phyloP scores from a whole-genome alignment of 345 rosid genomes.

The Hypericum androsaemum region DNA sequence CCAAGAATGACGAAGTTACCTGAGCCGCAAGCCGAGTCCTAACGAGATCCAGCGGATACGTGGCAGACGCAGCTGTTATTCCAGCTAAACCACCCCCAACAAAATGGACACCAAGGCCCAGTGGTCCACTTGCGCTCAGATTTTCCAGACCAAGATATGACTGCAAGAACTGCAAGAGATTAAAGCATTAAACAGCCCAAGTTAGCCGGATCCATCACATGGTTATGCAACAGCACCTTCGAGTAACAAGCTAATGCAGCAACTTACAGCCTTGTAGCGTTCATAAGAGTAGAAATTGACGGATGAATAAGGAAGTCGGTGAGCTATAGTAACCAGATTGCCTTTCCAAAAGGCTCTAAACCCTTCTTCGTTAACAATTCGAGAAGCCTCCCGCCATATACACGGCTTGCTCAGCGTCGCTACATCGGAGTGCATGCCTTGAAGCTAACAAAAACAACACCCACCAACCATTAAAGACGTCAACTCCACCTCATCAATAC shows the following conservation, averaged over 20 bases:
- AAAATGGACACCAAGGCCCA: conserved; percentile 47
- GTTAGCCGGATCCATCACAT: background rate
- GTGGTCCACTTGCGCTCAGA: conserved; percentile 25
- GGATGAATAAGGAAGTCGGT: conserved; percentile 83
- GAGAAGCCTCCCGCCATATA: conserved; percentile 79
- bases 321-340: conserved; percentile 78
- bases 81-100: conserved; percentile 92
- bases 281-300: conserved; percentile 80
- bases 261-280: conserved; percentile 54
- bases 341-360: conserved; percentile 97
- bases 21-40: conserved; percentile 98
- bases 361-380: conserved; percentile 76
- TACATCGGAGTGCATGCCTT: conserved; percentile 90
- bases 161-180: conserved; percentile 45
- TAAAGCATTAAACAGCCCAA: conserved; percentile 8
- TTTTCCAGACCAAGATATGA: conserved; percentile 27
- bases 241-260: background rate
- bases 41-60: conserved; percentile 91
- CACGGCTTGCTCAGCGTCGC: conserved; percentile 46
- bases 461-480: background rate
- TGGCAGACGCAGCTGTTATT: conserved; percentile 80
- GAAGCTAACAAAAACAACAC: conserved; percentile 44
- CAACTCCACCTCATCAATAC: background rate
- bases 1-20: conserved; percentile 27
- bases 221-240: background rate